These are phyloP conservation scores for Paecilomyces variotii DNA, from an alignment of 2,329 filamentous ascomycete genomes.

Conservation along the genomic window DNA sequence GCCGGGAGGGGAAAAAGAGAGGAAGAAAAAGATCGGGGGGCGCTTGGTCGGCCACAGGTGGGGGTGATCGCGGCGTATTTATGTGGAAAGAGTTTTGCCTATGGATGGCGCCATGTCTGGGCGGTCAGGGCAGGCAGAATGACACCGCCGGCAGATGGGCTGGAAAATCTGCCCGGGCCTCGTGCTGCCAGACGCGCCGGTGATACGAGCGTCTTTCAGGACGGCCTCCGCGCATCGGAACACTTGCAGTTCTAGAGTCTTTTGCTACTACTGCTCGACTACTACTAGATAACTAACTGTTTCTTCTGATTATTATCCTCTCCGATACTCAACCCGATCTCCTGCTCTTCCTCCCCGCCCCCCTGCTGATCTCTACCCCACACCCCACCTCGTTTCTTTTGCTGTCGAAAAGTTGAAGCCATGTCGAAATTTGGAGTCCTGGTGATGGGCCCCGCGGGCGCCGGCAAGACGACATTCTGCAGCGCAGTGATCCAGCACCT, in stretches of 20 bases:
- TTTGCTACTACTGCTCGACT: neutral
- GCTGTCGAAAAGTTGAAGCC: neutral
- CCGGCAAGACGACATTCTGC: conserved; percentile 97
- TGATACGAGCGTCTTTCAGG: conserved; percentile 3
- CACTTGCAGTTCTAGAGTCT: neutral
- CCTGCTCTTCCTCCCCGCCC: neutral
- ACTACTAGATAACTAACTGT: neutral
- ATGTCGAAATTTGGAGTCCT: conserved; percentile 95
- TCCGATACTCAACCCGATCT: neutral
- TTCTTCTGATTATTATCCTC: neutral
- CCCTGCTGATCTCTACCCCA: neutral
- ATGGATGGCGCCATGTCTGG: conserved; percentile 21
- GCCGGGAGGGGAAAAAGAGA: conserved; percentile 7
- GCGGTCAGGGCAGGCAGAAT: conserved; percentile 20
- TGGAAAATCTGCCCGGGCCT: neutral
- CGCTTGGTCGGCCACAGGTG: conserved; percentile 16
- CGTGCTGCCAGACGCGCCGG: conserved; percentile 1
- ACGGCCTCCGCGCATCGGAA: neutral
- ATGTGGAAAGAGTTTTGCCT: neutral
- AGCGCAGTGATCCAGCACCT: conserved; percentile 88
- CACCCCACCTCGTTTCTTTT: neutral
- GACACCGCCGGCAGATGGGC: neutral
- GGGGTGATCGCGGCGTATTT: conserved; percentile 14
- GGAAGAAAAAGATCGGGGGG: conserved; percentile 12
- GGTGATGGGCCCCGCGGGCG: conserved; percentile 92